Base-by-base conservation (phyloP, 2,329 filamentous ascomycete genomes). In the Aspergillus niger region DNA sequence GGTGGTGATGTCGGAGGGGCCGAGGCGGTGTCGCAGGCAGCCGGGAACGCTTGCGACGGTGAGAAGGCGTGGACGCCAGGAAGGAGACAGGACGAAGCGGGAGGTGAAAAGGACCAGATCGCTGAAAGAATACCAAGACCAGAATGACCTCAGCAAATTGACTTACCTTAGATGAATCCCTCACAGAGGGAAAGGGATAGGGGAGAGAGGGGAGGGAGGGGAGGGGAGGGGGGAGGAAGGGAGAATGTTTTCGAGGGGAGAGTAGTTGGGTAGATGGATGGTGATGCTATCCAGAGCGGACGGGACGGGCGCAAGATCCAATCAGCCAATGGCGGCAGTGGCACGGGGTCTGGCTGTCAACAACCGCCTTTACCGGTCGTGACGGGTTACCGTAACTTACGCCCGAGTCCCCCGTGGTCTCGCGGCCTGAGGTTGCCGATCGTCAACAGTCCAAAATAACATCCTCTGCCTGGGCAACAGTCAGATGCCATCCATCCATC, bases 1-100 rank as follows among this genome's bases (percentile, higher is more conserved):
- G 59, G 56, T 61, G 59, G 55, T 55, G 58, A 55, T 62, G 51
- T 58, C 63, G 70, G 69, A 70, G 65, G 69, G 66, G 60, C 66
- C 68, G 72, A 74, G 72, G 73, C 72, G 72, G 73, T 75, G 72
- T 74, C 72, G 72, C 70, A 72, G 70, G 58, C 56, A 64, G 39
- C 64, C 60, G 66, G 67, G 60, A 28, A 55, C 41, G 62, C 58
- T 61, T 64, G 63, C 61, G 62, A 63, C 58, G 61, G 60, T 43
- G 50, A 38, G 54, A 39, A 58, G 63, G 32, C 24, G 50, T 15
- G 44, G 57, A 41, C 26, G 52, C 44, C 43, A 49, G 50, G 53
- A 60, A 50, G n/a, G 55, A 50, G 47, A 26, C 30, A 48, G 32
- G 50, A 48, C 47, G 38, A 44, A 28, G 52, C 53, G 43, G 58